These are phyloP conservation scores for Chlorociboria aeruginascens DNA, from an alignment of 495 filamentous ascomycete species.

Conservation along the genomic window DNA sequence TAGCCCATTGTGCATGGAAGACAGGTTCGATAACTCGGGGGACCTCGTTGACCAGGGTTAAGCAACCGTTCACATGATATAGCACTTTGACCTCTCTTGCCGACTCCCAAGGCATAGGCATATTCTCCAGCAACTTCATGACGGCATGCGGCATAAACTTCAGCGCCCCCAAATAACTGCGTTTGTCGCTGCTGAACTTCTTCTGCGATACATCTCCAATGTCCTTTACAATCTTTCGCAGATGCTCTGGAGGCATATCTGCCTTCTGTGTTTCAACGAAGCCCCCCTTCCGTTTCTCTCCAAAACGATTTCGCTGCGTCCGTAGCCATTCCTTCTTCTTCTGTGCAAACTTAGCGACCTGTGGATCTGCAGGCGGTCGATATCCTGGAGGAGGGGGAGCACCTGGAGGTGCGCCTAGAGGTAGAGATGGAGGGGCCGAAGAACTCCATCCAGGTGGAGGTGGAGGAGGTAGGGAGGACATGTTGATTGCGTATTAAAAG, in stretches of 20 bases:
- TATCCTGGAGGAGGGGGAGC: constrained; percentile 86
- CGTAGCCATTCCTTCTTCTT: constrained; percentile 99
- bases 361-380: constrained; percentile 71
- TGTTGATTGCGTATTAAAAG: constrained; percentile 22
- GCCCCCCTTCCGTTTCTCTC: constrained; percentile 91
- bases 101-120: constrained; percentile 99
- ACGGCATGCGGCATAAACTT: constrained; percentile 99
- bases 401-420: constrained; percentile 38
- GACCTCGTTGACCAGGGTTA: constrained; percentile 95
- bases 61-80: constrained; percentile 95
- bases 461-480: constrained; percentile 68
- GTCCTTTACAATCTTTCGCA: constrained; percentile 96
- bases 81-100: constrained; percentile 92
- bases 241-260: constrained; percentile 96
- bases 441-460: constrained; percentile 68
- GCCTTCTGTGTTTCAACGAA: constrained; percentile 97
- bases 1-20: constrained; percentile 98
- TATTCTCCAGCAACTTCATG: constrained; percentile 95
- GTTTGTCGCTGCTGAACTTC: constrained; percentile 98
- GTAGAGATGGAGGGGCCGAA: constrained; percentile 61
- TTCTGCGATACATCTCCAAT: constrained; percentile 99
- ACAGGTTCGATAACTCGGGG: constrained; percentile 97
- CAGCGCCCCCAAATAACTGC: constrained; percentile 90
- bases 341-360: constrained; percentile 87
- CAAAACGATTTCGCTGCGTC: constrained; percentile 82